Evolutionary conservation across 495 filamentous ascomycete species (phyloP), one percentile per base, ranked within the genome.

Genomic region (Penicillium waksmanii): DNA sequence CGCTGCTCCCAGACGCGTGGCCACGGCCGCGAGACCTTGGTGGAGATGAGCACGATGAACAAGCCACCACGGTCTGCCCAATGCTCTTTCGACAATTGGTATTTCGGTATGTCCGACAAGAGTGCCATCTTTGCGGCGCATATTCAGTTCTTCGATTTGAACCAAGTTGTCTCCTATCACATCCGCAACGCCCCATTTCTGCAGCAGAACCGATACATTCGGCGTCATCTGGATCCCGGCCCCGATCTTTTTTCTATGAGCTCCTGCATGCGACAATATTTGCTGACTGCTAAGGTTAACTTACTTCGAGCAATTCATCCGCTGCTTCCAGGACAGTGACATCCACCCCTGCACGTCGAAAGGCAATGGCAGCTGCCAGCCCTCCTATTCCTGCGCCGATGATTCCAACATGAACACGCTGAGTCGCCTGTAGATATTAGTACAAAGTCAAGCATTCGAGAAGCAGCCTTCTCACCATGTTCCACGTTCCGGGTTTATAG

Each of bases 341-440:
- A 15, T 71, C 62, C 63, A 87, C 85, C 25, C 25, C 87, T 15
- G 84, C 80, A 35, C 86, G 80, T 11, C 78, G 74, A 25, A 84
- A 75, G 11, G 85, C 73, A 58, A 89, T 89, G 1, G 85, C 84
- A 3, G 84, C 82, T 15, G 81, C 80, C 19, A 91, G 71, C 3
- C 88, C 88, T n/a, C 84, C 84, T 21, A 90, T 82, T 9, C 87
- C 87, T 5, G 85, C 87, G 23, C 87, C 87, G 21, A 87, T 76
- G n/a, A 90, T 77, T 21, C 83, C 75, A 52, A 84, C 66, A 31
- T 78, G 68, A n/a, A 83, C 53, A 40, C 36, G 36, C 12, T 40
- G 36, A 40, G n/a, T 40, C 36, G 36, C 36, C 36, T 40, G 36
- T 40, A 40, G 36, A 12, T 40, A 40, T 40, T n/a, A 40, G 36